Conservation (phyloP, 768 basidiomycete species). For the Glaciozyma martinii region DNA sequence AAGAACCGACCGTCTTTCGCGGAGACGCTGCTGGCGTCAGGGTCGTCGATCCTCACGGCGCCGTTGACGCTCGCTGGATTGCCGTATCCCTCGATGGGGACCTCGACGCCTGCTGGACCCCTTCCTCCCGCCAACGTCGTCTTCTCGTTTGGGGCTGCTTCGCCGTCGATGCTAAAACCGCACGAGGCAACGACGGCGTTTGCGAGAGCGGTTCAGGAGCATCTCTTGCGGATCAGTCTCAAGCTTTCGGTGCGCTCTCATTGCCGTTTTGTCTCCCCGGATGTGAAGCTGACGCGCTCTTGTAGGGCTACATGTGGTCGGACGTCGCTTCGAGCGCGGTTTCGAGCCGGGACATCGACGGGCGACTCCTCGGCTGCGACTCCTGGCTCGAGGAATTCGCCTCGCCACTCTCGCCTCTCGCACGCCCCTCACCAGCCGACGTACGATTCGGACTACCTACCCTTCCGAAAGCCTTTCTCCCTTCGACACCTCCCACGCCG, state of each 20-base stretch:
- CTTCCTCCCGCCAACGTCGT: background rate
- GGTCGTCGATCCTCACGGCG: background rate
- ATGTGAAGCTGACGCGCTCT: too few relatives aligned
- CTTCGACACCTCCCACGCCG: background rate
- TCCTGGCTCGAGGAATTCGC: constrained; percentile 3
- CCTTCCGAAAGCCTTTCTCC: background rate
- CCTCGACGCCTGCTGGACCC: background rate
- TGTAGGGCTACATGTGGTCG: background rate
- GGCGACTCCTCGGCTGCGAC: constrained; percentile 3
- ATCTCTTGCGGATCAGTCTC: background rate
- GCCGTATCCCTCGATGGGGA: background rate
- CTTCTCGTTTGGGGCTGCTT: background rate
- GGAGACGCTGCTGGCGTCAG: background rate
- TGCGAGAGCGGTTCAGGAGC: background rate
- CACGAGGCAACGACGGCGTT: background rate
- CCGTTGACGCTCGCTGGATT: constrained; percentile 1
- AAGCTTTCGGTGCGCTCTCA: background rate
- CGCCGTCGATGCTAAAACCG: background rate
- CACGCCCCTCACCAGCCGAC: background rate
- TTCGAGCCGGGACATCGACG: background rate
- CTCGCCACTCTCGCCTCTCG: background rate
- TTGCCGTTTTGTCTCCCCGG: too few relatives aligned
- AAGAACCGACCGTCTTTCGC: background rate
- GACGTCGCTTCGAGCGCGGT: background rate
- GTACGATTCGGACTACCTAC: background rate